These are phyloP conservation scores for Mallotus nudiflorus DNA, from an alignment of 345 rosid species.

Conservation along the genomic window DNA sequence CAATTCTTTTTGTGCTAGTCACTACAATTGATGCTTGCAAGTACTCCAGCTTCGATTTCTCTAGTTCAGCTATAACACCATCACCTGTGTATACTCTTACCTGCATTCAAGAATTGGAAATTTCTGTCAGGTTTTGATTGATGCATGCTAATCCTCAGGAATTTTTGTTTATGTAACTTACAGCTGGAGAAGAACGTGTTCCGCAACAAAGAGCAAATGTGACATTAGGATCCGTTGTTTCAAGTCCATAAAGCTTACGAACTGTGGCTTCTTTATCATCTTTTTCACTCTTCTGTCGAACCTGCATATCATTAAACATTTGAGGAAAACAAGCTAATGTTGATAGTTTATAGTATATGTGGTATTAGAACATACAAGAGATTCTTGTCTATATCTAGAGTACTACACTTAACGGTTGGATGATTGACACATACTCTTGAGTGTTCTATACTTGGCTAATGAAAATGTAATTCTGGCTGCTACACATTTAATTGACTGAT, in stretches of 20 bases:
- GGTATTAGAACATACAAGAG: no score
- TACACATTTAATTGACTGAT: no score
- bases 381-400: no score
- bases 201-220: conserved; percentile 87
- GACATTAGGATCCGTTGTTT: conserved; percentile 62
- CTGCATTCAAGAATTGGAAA: conserved; percentile 30
- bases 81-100: conserved; percentile 84
- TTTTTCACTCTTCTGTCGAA: conserved; percentile 38
- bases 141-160: no score
- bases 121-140: no score
- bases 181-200: conserved; percentile 89
- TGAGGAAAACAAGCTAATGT: no score
- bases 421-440: no score
- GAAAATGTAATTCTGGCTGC: no score
- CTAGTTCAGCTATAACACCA: conserved; percentile 60
- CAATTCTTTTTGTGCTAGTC: conserved; percentile 61
- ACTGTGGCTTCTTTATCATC: conserved; percentile 61
- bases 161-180: conserved; percentile 35
- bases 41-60: conserved; percentile 85
- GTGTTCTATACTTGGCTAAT: no score
- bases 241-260: conserved; percentile 64
- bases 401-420: no score
- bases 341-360: no score
- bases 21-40: conserved; percentile 79
- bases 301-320: conserved; percentile 13